phyloP scores from a whole-genome alignment of 2,329 filamentous ascomycete species.

The Cordyceps pruinosa region DNA sequence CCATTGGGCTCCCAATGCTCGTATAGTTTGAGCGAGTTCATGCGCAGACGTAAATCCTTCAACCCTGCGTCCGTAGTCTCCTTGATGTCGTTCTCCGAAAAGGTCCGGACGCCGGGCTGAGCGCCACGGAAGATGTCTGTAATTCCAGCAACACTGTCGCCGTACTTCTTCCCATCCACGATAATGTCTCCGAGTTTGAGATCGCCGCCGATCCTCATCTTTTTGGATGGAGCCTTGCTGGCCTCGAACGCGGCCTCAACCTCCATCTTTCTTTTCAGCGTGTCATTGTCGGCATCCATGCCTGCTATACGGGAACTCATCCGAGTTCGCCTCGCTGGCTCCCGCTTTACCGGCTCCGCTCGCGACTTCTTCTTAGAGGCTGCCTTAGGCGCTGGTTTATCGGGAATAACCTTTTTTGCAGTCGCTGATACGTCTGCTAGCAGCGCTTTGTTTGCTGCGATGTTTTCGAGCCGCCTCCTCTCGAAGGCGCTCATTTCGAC shows the following conservation, averaged over 20 bases:
- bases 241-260: constrained; percentile 40
- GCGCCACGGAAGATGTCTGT: constrained; percentile 55
- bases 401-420: constrained; percentile 61
- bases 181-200: constrained; percentile 70
- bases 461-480: constrained; percentile 76
- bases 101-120: constrained; percentile 76
- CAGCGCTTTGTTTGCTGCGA: constrained; percentile 75
- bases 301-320: constrained; percentile 54
- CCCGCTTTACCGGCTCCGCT: constrained; percentile 40
- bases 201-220: constrained; percentile 43
- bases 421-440: constrained; percentile 69
- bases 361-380: constrained; percentile 26
- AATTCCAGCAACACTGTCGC: constrained; percentile 60
- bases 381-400: constrained; percentile 42
- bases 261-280: constrained; percentile 43
- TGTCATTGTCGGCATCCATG: constrained; percentile 40
- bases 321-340: constrained; percentile 43
- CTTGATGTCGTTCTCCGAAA: constrained; percentile 74
- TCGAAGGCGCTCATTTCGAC: constrained; percentile 73
- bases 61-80: constrained; percentile 72
- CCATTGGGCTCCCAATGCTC: constrained; percentile 76
- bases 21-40: constrained; percentile 73
- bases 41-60: constrained; percentile 64
- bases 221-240: constrained; percentile 49
- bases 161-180: constrained; percentile 73